Base-by-base conservation (phyloP, 768 basidiomycete species). In the Tylopilus rubrobrunneus region DNA sequence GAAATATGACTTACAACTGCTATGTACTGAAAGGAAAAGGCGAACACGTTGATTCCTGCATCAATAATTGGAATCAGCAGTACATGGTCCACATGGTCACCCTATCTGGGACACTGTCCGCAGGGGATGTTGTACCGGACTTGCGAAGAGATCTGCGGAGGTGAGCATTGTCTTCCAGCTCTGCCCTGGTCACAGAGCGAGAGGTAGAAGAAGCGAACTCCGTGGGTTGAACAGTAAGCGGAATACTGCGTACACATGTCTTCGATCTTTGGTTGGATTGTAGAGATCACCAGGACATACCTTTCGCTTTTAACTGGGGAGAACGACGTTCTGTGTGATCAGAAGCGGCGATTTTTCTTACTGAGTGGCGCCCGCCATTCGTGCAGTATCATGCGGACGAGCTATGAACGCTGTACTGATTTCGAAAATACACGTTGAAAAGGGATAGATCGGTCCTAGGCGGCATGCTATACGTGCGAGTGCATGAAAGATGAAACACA, bases 201-300 rank as follows among this genome's bases (percentile, higher is more conserved):
- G 0, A 58, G 0, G 3, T 49, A 12, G 3, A 0, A 2, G 10
- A 63, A 67, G n/a, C 21, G 54, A 0, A 3, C 17, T 2, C 52
- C 5, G 37, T 67, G 65, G 0, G 4, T 14, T 0, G 0, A 4
- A 14, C 66, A 67, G 9, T 31, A 61, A 2, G 51, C 57, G 2
- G 54, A 3, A 5, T 40, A 23, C 31, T 29, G 39, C 27, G 19
- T 21, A 25, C 65, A 66, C 65, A 66, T 66, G 51, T 53, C 21
- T 21, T 53, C 34, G 52, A 54, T 43, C 25, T 57, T 49, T 19
- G 29, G 44, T 23, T 37, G 19, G 37, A 45, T 29, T 54, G 49
- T 65, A 55, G 41, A 37, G 27, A 21, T 54, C 41, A 15, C 40
- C 25, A 46, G 21, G 36, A 65, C 60, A 51, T 57, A 60, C 57